Base-by-base conservation (phyloP, 2,329 filamentous ascomycete genomes). In the Thelonectria discophora region DNA sequence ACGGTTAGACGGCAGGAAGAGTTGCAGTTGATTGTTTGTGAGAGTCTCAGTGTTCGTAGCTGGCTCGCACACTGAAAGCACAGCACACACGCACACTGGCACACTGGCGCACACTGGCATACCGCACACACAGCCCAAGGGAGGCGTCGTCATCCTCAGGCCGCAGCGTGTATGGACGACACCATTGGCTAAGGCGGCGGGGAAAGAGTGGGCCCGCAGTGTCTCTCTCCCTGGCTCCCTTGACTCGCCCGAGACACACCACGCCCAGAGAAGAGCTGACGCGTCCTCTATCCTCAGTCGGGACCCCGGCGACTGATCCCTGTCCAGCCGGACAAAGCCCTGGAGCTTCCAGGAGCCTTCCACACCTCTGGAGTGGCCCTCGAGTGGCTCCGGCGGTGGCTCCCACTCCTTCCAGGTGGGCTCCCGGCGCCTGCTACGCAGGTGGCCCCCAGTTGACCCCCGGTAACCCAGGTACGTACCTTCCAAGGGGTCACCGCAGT, bases 101-200 rank as follows among this genome's bases (percentile, higher is more conserved):
- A n/a, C n/a, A n/a, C n/a, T 10, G 5, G 27, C 27, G 2, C 27
- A 30, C 24, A 30, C 27, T 30, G 27, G 27, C 4, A 30, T 8
- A 30, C 27, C 58, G 62, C 64, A 62, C 65, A 65, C 64, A 64
- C 65, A 67, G 62, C 63, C 63, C 40, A 50, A 53, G 67, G 63
- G 61, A 63, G 61, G 71, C 72, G 72, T 74, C 72, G 72, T 74
- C 72, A 74, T 72, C 71, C 70, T 66, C 62, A 72, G 68, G 68
- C 70, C 68, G 69, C 69, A 72, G 68, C 42, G 15, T 49, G 24
- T 15, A 5, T 2, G 12, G 34, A 5, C 15, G 12, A 13, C 34
- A 12, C 50, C 12, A 37, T 47, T 57, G 6, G 55, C 40, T 37
- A 42, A 8, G 7, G 5, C 5, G 27, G 7, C 27, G 27, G 27